Conservation (phyloP, 2,329 filamentous ascomycete genomes). For the Biscogniauxia marginata region DNA sequence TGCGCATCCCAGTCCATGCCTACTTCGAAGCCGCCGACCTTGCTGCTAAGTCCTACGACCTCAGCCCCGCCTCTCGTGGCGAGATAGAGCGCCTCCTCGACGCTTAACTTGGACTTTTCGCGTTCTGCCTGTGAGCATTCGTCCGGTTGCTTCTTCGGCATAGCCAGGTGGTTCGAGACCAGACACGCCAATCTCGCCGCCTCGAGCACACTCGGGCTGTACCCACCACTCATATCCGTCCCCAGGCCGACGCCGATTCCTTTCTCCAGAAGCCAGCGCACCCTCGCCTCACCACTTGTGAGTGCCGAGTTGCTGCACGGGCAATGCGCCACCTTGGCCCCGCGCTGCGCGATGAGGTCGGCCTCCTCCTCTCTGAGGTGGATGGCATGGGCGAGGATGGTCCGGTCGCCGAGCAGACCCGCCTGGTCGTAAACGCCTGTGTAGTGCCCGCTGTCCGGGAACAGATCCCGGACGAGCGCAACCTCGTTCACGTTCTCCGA, state of each 20-base stretch:
- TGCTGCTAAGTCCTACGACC: slow-evolving; percentile 70
- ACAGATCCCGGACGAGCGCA: slow-evolving; percentile 65
- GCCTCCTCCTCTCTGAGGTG: slow-evolving; percentile 71
- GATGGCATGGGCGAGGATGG: slow-evolving; percentile 82
- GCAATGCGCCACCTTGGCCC: slow-evolving; percentile 77
- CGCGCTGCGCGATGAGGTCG: slow-evolving; percentile 56
- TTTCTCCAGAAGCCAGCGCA: slow-evolving; percentile 70
- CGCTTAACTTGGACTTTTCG: slow-evolving; percentile 66
- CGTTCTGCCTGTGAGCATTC: slow-evolving; percentile 10
- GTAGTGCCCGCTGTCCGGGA: slow-evolving; percentile 65
- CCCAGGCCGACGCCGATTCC: slow-evolving; percentile 82
- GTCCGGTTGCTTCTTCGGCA: slow-evolving; percentile 38
- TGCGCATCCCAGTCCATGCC: slow-evolving; percentile 93
- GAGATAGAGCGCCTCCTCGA: slow-evolving; percentile 83
- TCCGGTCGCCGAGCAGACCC: slow-evolving; percentile 68
- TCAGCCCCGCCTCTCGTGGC: slow-evolving; percentile 84
- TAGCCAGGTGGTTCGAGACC: slow-evolving; percentile 70
- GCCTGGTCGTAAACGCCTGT: slow-evolving; percentile 74
- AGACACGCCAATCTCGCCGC: slow-evolving; percentile 79
- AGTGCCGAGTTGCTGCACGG: slow-evolving; percentile 83
- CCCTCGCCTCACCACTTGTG: slow-evolving; percentile 73
- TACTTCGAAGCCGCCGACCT: slow-evolving; percentile 77
- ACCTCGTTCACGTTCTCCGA: slow-evolving; percentile 79
- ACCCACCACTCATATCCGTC: slow-evolving; percentile 89
- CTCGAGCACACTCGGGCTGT: slow-evolving; percentile 64